These are phyloP conservation scores for Huntiella omanensis DNA, from an alignment of 2,329 filamentous ascomycete genomes.

Conservation along the genomic window DNA sequence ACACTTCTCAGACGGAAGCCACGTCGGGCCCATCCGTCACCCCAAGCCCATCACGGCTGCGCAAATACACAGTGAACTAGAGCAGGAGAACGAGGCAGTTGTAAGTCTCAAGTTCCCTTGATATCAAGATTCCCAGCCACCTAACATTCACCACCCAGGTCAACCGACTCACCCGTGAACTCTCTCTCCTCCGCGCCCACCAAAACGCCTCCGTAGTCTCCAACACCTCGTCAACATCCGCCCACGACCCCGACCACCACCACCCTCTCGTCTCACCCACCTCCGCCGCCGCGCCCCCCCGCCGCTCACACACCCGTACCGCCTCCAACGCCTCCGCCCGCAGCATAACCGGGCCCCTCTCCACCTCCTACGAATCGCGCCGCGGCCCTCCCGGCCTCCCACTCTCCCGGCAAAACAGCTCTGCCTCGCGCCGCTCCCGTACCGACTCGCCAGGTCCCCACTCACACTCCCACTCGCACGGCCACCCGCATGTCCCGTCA, in stretches of 20 bases:
- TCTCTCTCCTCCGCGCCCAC: conserved; percentile 58
- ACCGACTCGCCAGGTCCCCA: conserved; percentile 26
- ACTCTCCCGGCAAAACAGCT: conserved; percentile 36
- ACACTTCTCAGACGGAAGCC: conserved; percentile 11
- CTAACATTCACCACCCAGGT: conserved; percentile 33
- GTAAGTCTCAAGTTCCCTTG: conserved; percentile 29
- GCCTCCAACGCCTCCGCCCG: conserved; percentile 35
- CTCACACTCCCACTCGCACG: not conserved
- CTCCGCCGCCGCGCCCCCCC: conserved; percentile 17
- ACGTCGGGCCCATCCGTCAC: conserved; percentile 49
- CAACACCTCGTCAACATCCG: conserved; percentile 43
- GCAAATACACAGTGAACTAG: conserved; percentile 73
- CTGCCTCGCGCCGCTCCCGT: conserved; percentile 32
- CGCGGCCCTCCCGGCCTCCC: conserved; percentile 23
- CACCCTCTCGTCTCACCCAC: conserved; percentile 35
- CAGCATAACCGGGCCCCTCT: conserved; percentile 28
- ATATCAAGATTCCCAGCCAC: not conserved
- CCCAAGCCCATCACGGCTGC: conserved; percentile 74
- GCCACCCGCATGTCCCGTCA: conserved; percentile 1
- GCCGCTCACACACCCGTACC: conserved; percentile 37
- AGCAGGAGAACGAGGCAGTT: conserved; percentile 89
- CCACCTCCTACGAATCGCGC: conserved; percentile 20
- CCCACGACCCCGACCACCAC: conserved; percentile 31
- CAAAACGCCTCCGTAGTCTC: conserved; percentile 49
- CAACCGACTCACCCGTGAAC: conserved; percentile 79